Conservation (phyloP, 2,329 filamentous ascomycete genomes). For the Camptophora hylomeconis region DNA sequence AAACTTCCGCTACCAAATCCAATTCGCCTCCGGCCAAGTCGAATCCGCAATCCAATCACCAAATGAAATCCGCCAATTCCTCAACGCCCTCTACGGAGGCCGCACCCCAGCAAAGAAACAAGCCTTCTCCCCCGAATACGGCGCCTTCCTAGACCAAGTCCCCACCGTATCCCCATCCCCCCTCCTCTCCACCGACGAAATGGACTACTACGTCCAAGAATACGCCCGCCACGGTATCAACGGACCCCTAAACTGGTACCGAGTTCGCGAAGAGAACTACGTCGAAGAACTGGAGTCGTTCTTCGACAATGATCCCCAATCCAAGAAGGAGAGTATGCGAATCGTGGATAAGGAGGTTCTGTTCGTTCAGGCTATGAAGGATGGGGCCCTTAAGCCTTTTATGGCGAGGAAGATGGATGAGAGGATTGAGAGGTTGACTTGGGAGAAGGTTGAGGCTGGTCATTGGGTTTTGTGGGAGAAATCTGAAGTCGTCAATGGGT, state of each 20-base stretch:
- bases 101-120: constrained; percentile 36
- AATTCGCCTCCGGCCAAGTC: constrained; percentile 57
- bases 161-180: constrained; percentile 35
- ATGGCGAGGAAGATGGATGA: constrained; percentile 62
- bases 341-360: constrained; percentile 34
- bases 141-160: constrained; percentile 52
- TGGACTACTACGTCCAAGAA: constrained; percentile 64
- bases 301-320: constrained; percentile 8
- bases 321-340: constrained; percentile 1
- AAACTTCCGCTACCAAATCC: constrained; percentile 74
- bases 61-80: constrained; percentile 53
- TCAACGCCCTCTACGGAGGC: constrained; percentile 61
- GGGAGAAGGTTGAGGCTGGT: constrained; percentile 50
- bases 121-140: constrained; percentile 47
- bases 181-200: constrained; percentile 53
- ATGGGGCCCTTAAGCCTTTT: constrained; percentile 57
- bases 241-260: constrained; percentile 83
- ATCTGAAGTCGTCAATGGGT: constrained; percentile 54
- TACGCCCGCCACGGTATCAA: constrained; percentile 61
- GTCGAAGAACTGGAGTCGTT: constrained; percentile 52
- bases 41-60: constrained; percentile 45
- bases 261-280: constrained; percentile 57
- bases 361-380: constrained; percentile 59
- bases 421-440: constrained; percentile 42
- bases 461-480: constrained; percentile 80